Base-by-base conservation (phyloP, 23 red algal genomes). In the Gracilaria gracilis region DNA sequence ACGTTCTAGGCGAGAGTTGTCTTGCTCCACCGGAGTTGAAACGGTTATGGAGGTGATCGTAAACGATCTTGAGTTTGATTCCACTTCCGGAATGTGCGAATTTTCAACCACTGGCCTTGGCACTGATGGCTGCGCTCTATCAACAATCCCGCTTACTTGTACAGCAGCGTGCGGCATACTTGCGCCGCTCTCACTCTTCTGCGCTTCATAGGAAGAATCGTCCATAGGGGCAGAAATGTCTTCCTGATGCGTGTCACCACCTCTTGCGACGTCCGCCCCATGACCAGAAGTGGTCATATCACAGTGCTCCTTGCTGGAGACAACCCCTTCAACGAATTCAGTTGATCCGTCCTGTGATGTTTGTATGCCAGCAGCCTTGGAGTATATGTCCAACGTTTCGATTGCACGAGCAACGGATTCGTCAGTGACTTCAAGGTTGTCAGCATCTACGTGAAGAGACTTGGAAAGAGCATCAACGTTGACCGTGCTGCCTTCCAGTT, bases 351-450 rank as follows among this genome's bases (percentile, higher is more conserved):
- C 5, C 19, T 73, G 2, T 73, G 72, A 14, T 69, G 64, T 19
- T 50, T 34, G n/a, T 49, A 77, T 50, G 25, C 72, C 72, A 48
- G 42, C 72, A 16, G 72, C 72, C 42, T 14, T 51, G 46, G 72
- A 77, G 25, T 49, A 77, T 15, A 42, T 49, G 72, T 77, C 72
- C 72, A 77, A 50, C 8, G 72, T 77, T 20, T 77, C 11, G 42
- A 77, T 77, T 50, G 72, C 72, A 29, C 17, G 72, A 27, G 72
- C 72, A 77, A 77, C 72, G 6, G 72, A 77, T 50, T 77, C 72
- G 38, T 77, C 72, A 4, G 72, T 77, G 20, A 77, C 39, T 12
- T 77, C 72, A 48, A 77, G 42, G 14, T 46, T 31, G 23, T 77
- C 72, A 16, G 72, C 72, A 50, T 77, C 42, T 9, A 77, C 72